Percentiles rank a stretch among this genome's conserved stretches.
Evolutionary conservation across 2,329 filamentous ascomycete species (phyloP).

Genomic region (Colletotrichum destructivum): DNA sequence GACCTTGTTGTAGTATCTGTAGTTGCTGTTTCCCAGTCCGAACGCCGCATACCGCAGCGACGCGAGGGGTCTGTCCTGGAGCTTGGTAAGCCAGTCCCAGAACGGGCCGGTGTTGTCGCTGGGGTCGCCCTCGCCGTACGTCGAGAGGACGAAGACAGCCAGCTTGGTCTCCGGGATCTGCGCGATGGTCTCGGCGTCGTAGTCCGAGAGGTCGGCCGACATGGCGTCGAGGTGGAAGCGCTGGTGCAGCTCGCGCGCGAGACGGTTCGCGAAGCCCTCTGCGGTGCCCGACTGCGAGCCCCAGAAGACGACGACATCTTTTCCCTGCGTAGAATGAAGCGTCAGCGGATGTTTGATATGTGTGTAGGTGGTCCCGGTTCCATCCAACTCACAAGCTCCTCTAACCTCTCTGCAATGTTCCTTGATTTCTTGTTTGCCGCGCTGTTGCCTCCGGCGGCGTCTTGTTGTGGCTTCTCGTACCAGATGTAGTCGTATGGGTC

Average conservation of each 20-base stretch:
- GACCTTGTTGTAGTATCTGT: conserved; percentile 56
- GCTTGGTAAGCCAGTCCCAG: conserved; percentile 48
- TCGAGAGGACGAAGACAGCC: conserved; percentile 55
- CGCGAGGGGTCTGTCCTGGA: conserved; percentile 33
- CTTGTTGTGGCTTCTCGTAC: conserved; percentile 62
- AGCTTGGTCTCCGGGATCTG: conserved; percentile 47
- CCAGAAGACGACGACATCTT: conserved; percentile 58
- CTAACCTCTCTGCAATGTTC: conserved; percentile 58
- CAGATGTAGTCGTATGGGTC: conserved; percentile 64
- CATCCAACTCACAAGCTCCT: conserved; percentile 46
- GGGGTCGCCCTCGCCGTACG: conserved; percentile 59
- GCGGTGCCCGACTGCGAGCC: conserved; percentile 65
- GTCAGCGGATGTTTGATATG: not conserved
- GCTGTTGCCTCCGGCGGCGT: conserved; percentile 50
- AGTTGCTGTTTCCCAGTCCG: conserved; percentile 57
- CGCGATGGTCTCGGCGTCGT: conserved; percentile 58
- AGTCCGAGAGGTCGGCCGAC: conserved; percentile 63
- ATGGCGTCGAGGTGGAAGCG: conserved; percentile 58
- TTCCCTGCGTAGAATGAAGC: not conserved
- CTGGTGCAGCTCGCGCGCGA: conserved; percentile 56
- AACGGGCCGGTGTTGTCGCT: conserved; percentile 54
- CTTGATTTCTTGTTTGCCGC: conserved; percentile 55
- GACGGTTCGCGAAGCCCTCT: conserved; percentile 57
- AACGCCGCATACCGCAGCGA: conserved; percentile 54
- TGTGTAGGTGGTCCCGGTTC: too few species aligned